Percentiles rank a stretch among this genome's conserved stretches.
Conservation (phyloP, 2,329 filamentous ascomycete genomes). For the Fusarium mexicanum region DNA sequence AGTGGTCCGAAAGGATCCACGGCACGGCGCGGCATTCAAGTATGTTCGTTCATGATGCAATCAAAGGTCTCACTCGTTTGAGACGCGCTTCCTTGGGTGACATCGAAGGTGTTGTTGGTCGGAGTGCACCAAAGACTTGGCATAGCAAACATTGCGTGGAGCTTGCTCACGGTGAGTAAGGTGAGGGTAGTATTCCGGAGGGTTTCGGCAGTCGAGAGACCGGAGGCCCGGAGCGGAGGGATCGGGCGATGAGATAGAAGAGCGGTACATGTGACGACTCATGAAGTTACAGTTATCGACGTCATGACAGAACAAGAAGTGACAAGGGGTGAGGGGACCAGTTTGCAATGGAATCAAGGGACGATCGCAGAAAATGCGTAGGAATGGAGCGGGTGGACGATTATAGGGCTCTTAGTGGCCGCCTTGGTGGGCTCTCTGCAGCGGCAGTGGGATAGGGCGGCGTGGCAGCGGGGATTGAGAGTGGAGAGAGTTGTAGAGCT, state of each 20-base stretch:
- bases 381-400: slow-evolving; percentile 37
- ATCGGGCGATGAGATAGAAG: slow-evolving; percentile 22
- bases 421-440: slow-evolving; percentile 23
- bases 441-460: slow-evolving; percentile 14
- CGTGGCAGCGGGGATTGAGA: slow-evolving; percentile 19
- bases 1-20: slow-evolving; percentile 15
- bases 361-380: slow-evolving; percentile 29
- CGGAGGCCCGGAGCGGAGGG: slow-evolving; percentile 30
- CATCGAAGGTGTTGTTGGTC: not conserved
- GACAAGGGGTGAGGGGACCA: slow-evolving; percentile 13
- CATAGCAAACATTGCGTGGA: not conserved
- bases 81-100: not conserved
- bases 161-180: slow-evolving; percentile 1
- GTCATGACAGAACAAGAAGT: slow-evolving; percentile 17
- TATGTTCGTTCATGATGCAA: slow-evolving; percentile 11
- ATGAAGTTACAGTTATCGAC: slow-evolving; percentile 3
- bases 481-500: slow-evolving; percentile 14
- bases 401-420: slow-evolving; percentile 39
- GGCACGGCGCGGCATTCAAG: not conserved
- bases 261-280: slow-evolving; percentile 8
- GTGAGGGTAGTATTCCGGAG: not conserved
- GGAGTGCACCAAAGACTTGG: not conserved
- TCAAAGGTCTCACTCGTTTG: not conserved
- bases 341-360: slow-evolving; percentile 19
- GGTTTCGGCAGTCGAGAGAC: slow-evolving; percentile 19